phyloP scores from a whole-genome alignment of 768 basidiomycete genomes.

The Amanita pallidorosea region DNA sequence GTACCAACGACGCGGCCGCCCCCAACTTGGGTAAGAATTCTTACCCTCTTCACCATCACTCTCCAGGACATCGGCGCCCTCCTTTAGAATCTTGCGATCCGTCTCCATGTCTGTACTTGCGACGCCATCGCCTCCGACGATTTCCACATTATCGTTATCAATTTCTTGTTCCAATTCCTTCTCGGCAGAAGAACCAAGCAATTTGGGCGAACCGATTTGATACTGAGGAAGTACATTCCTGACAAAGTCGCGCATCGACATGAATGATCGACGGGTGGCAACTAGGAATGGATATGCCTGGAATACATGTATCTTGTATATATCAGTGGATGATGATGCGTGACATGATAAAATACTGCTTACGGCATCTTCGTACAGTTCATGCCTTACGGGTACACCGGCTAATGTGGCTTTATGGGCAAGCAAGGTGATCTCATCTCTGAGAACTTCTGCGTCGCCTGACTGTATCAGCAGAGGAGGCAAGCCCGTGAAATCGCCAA shows the following conservation, averaged over 20 bases:
- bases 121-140: slow-evolving; percentile 69
- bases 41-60: slow-evolving; percentile 22
- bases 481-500: slow-evolving; percentile 78
- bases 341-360: slow-evolving; percentile 15
- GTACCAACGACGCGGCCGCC: slow-evolving; percentile 22
- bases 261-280: slow-evolving; percentile 52
- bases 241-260: slow-evolving; percentile 63
- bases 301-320: slow-evolving; percentile 76
- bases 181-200: slow-evolving; percentile 45
- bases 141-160: slow-evolving; percentile 48
- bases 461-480: slow-evolving; percentile 88
- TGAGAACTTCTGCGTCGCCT: slow-evolving; percentile 91
- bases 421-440: slow-evolving; percentile 85
- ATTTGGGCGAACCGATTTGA: slow-evolving; percentile 38
- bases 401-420: slow-evolving; percentile 88
- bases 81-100: slow-evolving; percentile 26
- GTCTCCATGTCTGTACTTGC: slow-evolving; percentile 33
- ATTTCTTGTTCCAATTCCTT: slow-evolving; percentile 59
- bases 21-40: slow-evolving; percentile 43
- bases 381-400: slow-evolving; percentile 80
- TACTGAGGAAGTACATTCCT: slow-evolving; percentile 43
- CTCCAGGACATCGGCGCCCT: slow-evolving; percentile 13
- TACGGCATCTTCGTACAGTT: slow-evolving; percentile 87
- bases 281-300: slow-evolving; percentile 78
- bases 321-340: background rate